Conservation (phyloP, 169 alveolate genomes). For the Eimeria praecox region DNA sequence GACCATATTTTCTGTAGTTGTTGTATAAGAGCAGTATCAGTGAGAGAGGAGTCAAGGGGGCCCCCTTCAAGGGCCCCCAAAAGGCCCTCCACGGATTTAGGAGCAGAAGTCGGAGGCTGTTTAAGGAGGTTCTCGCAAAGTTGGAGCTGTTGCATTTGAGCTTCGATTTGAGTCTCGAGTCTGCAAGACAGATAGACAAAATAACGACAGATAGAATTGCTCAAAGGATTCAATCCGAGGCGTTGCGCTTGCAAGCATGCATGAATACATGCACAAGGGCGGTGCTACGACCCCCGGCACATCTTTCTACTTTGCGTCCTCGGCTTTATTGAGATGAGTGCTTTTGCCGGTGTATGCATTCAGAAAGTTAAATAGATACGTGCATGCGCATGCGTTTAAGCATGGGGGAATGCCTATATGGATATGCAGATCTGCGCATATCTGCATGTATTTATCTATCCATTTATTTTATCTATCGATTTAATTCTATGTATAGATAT, state of each 20-base stretch:
- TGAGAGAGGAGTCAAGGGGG: background rate
- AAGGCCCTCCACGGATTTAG: background rate
- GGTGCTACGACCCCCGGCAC: background rate
- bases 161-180: slow-evolving; percentile 31
- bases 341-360: background rate
- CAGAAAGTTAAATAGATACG: no score
- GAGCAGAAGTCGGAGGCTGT: background rate
- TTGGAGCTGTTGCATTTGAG: slow-evolving; percentile 2
- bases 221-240: background rate
- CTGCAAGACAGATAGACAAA: background rate
- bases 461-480: no score
- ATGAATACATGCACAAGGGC: no score
- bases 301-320: background rate
- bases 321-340: background rate
- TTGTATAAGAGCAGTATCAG: background rate
- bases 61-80: slow-evolving; percentile 29
- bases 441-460: no score
- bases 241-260: background rate
- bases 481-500: no score
- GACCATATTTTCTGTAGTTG: background rate
- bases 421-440: no score
- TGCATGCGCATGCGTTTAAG: no score
- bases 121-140: background rate
- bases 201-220: background rate
- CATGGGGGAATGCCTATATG: no score